Base-by-base conservation (phyloP, 2,329 filamentous ascomycete genomes). In the Colletotrichum sp. region DNA sequence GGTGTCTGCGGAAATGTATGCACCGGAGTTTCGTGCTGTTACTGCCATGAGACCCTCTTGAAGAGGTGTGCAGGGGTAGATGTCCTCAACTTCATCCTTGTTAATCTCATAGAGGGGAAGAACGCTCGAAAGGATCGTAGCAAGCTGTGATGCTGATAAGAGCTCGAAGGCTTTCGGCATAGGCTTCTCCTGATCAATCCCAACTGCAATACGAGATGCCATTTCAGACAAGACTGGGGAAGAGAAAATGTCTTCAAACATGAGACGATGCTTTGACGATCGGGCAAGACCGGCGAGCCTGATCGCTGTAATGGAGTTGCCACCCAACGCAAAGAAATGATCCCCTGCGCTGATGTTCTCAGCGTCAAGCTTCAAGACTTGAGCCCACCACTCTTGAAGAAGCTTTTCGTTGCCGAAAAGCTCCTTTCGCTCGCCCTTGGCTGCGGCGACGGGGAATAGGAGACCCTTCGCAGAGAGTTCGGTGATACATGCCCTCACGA, bases 1-100 rank as follows among this genome's bases (percentile, higher is more conserved):
- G 3, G 79, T 80, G 24, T 81, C 77, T 49, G 82, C 80, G 5
- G 82, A 81, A 13, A 87, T 80, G 64, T 81, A 81, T 12, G 77
- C 77, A 2, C 79, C 79, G 0, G 72, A 64, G 3, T 79, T 77
- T 52, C 79, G 78, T 5, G 76, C 76, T 16, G 78, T 77, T 13
- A 78, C 71, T 16, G 79, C 79, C 76, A 80, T 79, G 8, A 79
- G 68, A 24, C 76, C 78, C n/a, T 78, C 73, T 28, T 79, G 79
- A 1, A 80, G 74, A 13, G 77, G 72, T 6, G 79, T 79, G 59
- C 78, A 79, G 16, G 77, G 76, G 34, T 79, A 79, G 7, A 78
- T 71, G 36, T 80, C 78, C 16, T 77, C 74, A 15, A 80, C 70
- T 4, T 65, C n/a, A 10, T 65, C 44, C 6, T 64, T 66, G 24